These are phyloP conservation scores for Ustilago shanxiensis DNA, from an alignment of 1,284 basidiomycete species.

Conservation along the genomic window DNA sequence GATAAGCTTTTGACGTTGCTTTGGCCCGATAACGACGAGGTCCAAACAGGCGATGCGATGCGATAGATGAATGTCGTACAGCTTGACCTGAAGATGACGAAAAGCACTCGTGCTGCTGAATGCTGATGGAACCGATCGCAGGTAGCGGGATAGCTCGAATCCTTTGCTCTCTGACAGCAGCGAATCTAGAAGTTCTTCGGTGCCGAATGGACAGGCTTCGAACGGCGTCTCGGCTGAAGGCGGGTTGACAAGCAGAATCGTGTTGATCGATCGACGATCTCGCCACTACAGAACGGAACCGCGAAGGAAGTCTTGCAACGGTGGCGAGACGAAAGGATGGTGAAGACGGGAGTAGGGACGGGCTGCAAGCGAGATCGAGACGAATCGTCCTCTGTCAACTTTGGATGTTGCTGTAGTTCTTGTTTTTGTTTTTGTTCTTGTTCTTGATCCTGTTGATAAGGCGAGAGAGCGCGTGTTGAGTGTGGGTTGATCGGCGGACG, in stretches of 20 bases:
- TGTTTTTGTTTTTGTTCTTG: not conserved
- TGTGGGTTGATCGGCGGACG: not conserved
- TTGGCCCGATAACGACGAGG: not conserved
- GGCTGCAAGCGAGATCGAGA: not conserved
- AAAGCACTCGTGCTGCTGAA: not conserved
- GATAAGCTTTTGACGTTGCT: not conserved
- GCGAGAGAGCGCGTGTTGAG: no score
- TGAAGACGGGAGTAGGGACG: not conserved
- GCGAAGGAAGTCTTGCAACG: not conserved
- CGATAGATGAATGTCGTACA: not conserved
- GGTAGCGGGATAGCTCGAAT: not conserved
- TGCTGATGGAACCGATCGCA: not conserved
- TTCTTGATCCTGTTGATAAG: no score
- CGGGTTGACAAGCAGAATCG: not conserved
- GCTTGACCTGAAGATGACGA: not conserved
- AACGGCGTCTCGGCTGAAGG: not conserved
- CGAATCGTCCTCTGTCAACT: not conserved
- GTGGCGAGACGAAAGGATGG: not conserved
- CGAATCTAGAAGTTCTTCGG: not conserved
- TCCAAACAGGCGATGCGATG: not conserved
- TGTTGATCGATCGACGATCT: not conserved
- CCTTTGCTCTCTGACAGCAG: not conserved
- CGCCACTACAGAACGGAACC: not conserved
- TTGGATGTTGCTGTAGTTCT: not conserved
- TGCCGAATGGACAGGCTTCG: not conserved